Percentiles rank a stretch among this genome's conserved stretches.
These are phyloP conservation scores for Dillenia turbinata DNA, from an alignment of 164 flowering plant species.

Conservation along the genomic window DNA sequence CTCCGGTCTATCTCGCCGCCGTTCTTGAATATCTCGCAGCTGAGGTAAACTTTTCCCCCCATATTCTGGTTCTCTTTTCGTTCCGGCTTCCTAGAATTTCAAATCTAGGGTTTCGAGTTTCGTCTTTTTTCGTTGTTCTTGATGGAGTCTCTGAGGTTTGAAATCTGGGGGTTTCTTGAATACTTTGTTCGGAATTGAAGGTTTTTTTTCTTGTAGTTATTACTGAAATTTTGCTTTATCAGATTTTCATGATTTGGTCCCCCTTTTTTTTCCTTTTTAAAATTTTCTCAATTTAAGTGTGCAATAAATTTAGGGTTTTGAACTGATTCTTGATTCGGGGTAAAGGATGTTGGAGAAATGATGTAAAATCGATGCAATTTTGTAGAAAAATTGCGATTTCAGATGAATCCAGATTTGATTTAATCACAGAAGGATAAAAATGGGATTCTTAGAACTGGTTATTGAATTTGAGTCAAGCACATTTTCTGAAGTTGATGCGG, in stretches of 20 bases:
- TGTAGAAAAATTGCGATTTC: too few relatives aligned
- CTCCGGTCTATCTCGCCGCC: conserved; percentile 76
- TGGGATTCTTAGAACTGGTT: too few relatives aligned
- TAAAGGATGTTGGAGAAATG: too few relatives aligned
- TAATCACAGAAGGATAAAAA: too few relatives aligned
- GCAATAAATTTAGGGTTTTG: not conserved
- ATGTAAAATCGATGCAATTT: too few relatives aligned
- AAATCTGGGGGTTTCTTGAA: not conserved
- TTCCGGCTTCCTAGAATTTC: not conserved
- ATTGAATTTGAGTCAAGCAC: too few relatives aligned
- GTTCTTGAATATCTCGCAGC: conserved; percentile 78
- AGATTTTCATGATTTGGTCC: not conserved
- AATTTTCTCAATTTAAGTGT: not conserved
- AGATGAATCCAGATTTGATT: too few relatives aligned
- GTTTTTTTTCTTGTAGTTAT: not conserved
- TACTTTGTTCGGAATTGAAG: not conserved
- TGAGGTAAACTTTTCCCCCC: conserved; percentile 31
- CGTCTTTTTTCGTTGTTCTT: conserved; percentile 57
- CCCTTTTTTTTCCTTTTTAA: not conserved
- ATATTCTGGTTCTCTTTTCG: not conserved
- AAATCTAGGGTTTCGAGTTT: not conserved
- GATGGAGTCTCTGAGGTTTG: not conserved
- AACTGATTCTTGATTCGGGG: not conserved
- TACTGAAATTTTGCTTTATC: not conserved
- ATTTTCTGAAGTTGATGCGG: too few relatives aligned